Percentiles rank a stretch among this genome's conserved stretches.
These are phyloP conservation scores for Phytophthora fragariaefolia DNA, from an alignment of 352 stramenopile species.

Conservation along the genomic window DNA sequence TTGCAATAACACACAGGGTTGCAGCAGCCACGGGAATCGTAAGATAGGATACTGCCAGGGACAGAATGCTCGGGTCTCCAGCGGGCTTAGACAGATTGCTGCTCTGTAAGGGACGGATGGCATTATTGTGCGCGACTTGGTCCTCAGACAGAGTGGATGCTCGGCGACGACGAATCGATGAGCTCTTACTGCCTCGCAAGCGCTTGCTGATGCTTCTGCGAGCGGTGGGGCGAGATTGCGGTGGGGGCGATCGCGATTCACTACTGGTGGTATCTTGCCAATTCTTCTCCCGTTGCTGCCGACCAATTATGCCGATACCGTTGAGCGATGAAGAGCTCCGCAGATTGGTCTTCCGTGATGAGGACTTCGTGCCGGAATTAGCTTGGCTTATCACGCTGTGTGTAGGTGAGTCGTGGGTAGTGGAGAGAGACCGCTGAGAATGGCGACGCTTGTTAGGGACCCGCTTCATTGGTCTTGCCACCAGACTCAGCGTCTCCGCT, in stretches of 20 bases:
- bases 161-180: slow-evolving; percentile 4
- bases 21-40: slow-evolving; percentile 35
- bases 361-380: slow-evolving; percentile 27
- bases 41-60: slow-evolving; percentile 26
- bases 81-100: slow-evolving; percentile 15
- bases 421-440: slow-evolving; percentile 25
- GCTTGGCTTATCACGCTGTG: slow-evolving; percentile 27
- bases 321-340: slow-evolving; percentile 23
- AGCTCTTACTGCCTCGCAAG: slow-evolving; percentile 15
- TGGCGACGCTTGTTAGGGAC: slow-evolving; percentile 21
- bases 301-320: slow-evolving; percentile 12
- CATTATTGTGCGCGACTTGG: slow-evolving; percentile 6
- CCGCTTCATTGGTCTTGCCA: slow-evolving; percentile 18
- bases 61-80: slow-evolving; percentile 22
- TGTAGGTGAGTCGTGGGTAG: slow-evolving; percentile 23
- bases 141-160: slow-evolving; percentile 14
- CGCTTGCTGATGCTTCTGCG: slow-evolving; percentile 19
- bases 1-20: slow-evolving; percentile 42
- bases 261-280: slow-evolving; percentile 34
- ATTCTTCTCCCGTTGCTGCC: slow-evolving; percentile 9
- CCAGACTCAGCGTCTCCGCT: background rate
- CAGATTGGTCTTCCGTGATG: slow-evolving; percentile 14
- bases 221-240: slow-evolving; percentile 12
- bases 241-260: slow-evolving; percentile 30
- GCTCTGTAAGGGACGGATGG: background rate